Evolutionary conservation across 768 basidiomycete species (phyloP).

Genomic region (Serendipita indica): DNA sequence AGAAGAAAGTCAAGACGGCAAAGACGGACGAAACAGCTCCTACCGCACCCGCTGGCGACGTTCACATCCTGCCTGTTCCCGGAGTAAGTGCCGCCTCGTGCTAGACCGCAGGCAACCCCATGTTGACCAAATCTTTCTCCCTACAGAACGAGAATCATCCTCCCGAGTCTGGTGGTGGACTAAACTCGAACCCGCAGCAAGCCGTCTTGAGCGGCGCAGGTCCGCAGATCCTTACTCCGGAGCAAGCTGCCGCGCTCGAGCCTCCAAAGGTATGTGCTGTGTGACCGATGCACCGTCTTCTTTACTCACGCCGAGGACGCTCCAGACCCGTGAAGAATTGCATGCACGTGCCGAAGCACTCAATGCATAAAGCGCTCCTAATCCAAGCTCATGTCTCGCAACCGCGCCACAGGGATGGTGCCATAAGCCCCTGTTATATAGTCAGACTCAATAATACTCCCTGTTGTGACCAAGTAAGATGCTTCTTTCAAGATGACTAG

Average conservation of each 20-base stretch:
- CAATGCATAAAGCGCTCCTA: background rate
- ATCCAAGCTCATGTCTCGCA: background rate
- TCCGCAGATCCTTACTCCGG: background rate
- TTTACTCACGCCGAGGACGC: background rate
- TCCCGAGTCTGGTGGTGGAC: background rate
- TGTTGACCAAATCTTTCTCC: background rate
- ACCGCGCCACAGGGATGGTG: background rate
- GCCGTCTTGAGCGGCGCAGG: background rate
- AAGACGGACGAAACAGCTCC: background rate
- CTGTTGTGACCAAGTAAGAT: background rate
- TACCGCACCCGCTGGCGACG: background rate
- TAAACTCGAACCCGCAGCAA: background rate
- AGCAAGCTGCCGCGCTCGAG: background rate
- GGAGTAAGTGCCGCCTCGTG: background rate
- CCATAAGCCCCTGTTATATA: too few relatives aligned
- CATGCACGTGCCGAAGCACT: background rate
- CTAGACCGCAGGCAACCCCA: background rate
- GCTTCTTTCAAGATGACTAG: background rate
- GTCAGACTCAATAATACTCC: background rate
- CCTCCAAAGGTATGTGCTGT: background rate
- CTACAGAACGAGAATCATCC: background rate
- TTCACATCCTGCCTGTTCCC: constrained; percentile 4
- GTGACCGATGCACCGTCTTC: background rate
- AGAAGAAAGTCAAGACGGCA: background rate
- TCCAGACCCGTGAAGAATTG: background rate